phyloP scores from a whole-genome alignment of 2,329 filamentous ascomycete genomes.

The Pseudogymnoascus sp. region DNA sequence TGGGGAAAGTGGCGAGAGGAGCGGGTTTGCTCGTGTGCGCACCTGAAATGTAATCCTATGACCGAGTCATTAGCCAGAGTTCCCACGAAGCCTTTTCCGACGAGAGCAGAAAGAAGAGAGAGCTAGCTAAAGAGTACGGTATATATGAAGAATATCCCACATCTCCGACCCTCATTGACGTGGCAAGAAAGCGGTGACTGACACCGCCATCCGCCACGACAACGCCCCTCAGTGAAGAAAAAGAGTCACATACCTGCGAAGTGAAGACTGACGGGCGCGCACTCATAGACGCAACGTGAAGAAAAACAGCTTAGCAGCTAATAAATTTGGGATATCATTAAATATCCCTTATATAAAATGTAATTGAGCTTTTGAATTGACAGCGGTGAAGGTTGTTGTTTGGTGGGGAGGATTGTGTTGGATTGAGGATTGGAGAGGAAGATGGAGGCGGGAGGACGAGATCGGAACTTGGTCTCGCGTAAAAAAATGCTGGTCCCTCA shows the following conservation, averaged over 20 bases:
- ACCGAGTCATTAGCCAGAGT: neutral
- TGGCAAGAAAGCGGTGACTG: neutral
- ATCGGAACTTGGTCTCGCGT: slow-evolving; percentile 1
- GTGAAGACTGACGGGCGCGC: slow-evolving; percentile 78
- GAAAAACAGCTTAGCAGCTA: slow-evolving; percentile 3
- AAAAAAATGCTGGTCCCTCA: slow-evolving; percentile 4
- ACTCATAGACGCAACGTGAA: slow-evolving; percentile 54
- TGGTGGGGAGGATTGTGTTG: slow-evolving; percentile 2
- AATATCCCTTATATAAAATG: neutral
- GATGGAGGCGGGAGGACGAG: slow-evolving; percentile 1
- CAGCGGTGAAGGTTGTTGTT: slow-evolving; percentile 2
- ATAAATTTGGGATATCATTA: neutral
- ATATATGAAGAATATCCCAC: neutral
- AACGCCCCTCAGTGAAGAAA: neutral
- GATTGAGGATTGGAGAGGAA: slow-evolving; percentile 4
- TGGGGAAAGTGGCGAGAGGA: slow-evolving; percentile 14
- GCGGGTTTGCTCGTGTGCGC: slow-evolving; percentile 27
- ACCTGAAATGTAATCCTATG: slow-evolving; percentile 72
- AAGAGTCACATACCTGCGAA: slow-evolving; percentile 59
- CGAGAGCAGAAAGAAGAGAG: slow-evolving; percentile 3
- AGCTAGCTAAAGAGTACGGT: neutral
- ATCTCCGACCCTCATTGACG: neutral
- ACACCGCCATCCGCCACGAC: neutral
- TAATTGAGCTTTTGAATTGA: neutral
- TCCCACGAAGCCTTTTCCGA: slow-evolving; percentile 5